These are phyloP conservation scores for Mycosphaerella sp. DNA, from an alignment of 2,329 filamentous ascomycete species.

Conservation along the genomic window DNA sequence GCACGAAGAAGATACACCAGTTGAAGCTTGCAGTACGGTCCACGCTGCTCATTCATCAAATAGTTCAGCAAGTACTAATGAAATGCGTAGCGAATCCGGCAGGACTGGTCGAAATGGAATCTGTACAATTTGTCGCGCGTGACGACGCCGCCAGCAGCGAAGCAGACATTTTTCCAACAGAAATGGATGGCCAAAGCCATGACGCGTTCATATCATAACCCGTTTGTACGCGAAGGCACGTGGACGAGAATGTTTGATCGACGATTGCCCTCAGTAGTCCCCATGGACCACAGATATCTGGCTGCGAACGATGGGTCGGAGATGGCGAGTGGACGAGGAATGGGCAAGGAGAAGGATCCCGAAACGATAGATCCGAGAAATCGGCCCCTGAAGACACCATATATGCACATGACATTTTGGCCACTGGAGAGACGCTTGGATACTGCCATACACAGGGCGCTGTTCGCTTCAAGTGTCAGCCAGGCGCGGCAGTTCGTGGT, in stretches of 20 bases:
- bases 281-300: constrained; percentile 76
- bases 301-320: constrained; percentile 75
- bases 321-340: constrained; percentile 75
- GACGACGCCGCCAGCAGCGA: constrained; percentile 39
- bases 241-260: constrained; percentile 91
- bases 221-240: constrained; percentile 85
- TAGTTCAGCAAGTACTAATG: constrained; percentile 4
- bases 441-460: constrained; percentile 84
- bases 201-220: constrained; percentile 84
- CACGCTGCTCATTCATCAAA: background rate
- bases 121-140: constrained; percentile 74
- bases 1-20: constrained; percentile 53
- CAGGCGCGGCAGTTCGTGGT: constrained; percentile 93
- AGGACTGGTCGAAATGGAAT: constrained; percentile 88
- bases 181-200: constrained; percentile 90
- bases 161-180: constrained; percentile 86
- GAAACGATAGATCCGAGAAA: constrained; percentile 15
- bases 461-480: constrained; percentile 88
- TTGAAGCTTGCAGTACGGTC: constrained; percentile 44
- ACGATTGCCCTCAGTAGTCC: constrained; percentile 71
- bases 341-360: constrained; percentile 50
- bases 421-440: constrained; percentile 87
- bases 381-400: constrained; percentile 58
- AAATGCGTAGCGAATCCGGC: constrained; percentile 68
- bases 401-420: constrained; percentile 93